Evolutionary conservation across 1,139 yeast species (phyloP), one percentile per base, ranked within the genome.

Genomic region (Yamadazyma diospyri): DNA sequence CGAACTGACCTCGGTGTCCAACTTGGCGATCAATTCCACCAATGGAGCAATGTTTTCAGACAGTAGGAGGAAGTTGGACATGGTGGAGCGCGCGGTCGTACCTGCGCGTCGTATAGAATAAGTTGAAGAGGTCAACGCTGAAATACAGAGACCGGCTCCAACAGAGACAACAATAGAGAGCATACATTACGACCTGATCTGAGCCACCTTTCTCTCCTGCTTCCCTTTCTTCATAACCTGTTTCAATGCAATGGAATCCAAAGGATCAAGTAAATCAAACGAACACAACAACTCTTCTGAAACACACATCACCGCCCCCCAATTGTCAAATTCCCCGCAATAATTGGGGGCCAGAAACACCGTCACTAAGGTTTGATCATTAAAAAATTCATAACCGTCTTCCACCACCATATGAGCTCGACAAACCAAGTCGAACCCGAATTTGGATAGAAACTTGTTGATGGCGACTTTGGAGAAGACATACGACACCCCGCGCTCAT

Each of bases 241-340:
- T 56, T 89, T 88, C 59, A 92, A 73, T 2, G 97, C 97, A 23
- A 84, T 81, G 34, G 94, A 80, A 59, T 92, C 98, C 50, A 92
- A 69, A 6, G 98, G 98, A 60, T 92, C 96, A 40, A 92, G 67
- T 42, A 92, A 71, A 58, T 92, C 97, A 60, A 92, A 92, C 38
- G 92, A 81, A 58, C 97, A 92, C 40, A 92, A 65, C 43, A 92
- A 67, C 48, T 88, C 97, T 46, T 92, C 97, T 45, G 86, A 79
- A 12, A 92, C 97, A 48, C 94, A 80, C 98, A 92, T 92, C 2
- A 92, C 97, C 0, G 97, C 97, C 15, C 97, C 98, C 97, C 97
- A 92, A 54, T 92, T 92, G 57, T 92, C 97, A 51, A 92, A 92
- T 58, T 92, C 98, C 24, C 98, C 97, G 62, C 98, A 92, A 55